Conservation (phyloP, 2,329 filamentous ascomycete genomes). For the Colletotrichum chlorophyti region DNA sequence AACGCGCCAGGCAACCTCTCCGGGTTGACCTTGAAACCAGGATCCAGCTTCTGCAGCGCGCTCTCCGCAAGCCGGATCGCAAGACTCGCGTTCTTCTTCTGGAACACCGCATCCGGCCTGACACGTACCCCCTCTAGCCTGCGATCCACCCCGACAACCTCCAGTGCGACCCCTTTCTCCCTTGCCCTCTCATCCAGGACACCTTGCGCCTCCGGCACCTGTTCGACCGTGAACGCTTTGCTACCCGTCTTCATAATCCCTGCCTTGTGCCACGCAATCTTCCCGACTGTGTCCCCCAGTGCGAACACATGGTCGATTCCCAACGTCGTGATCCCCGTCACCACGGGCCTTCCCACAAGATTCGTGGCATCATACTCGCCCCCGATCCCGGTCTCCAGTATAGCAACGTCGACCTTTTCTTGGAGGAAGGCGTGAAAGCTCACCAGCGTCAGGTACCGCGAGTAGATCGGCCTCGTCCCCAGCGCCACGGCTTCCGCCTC, state of each 20-base stretch:
- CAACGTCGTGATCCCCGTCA: constrained; percentile 77
- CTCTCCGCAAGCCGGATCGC: constrained; percentile 59
- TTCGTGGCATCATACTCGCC: constrained; percentile 95
- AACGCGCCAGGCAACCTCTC: constrained; percentile 59
- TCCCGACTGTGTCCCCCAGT: constrained; percentile 78
- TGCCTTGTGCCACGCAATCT: constrained; percentile 91
- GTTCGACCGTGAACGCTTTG: constrained; percentile 41
- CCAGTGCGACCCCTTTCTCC: constrained; percentile 51
- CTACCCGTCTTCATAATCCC: constrained; percentile 79
- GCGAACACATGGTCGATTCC: constrained; percentile 86
- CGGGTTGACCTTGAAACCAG: not conserved
- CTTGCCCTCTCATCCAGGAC: constrained; percentile 66
- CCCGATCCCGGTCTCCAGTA: constrained; percentile 93
- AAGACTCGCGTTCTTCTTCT: constrained; percentile 65
- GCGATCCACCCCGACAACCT: constrained; percentile 25
- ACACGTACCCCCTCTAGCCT: constrained; percentile 55
- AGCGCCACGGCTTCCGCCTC: constrained; percentile 58
- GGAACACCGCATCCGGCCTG: constrained; percentile 57
- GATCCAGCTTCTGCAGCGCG: constrained; percentile 50
- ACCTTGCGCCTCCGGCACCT: constrained; percentile 44
- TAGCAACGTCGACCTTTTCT: constrained; percentile 78
- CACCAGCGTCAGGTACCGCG: constrained; percentile 88
- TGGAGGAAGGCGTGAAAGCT: constrained; percentile 83
- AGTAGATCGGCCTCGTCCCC: constrained; percentile 83
- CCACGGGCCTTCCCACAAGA: constrained; percentile 62